These are phyloP conservation scores for Trypanosoma vivax DNA, from an alignment of 208 protist genomes.

Conservation along the genomic window DNA sequence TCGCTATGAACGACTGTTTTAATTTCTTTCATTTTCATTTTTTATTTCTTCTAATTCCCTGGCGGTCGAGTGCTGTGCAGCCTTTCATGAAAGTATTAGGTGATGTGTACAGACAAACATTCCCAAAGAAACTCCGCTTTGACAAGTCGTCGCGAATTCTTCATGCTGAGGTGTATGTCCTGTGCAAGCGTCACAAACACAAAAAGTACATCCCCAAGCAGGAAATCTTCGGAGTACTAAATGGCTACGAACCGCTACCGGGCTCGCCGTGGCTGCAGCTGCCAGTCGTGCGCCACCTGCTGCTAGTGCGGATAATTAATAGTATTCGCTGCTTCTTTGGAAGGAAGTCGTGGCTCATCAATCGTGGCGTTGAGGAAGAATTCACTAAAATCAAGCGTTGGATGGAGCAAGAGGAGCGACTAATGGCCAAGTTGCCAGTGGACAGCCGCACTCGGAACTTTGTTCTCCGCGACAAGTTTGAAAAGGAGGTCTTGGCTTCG, in stretches of 20 bases:
- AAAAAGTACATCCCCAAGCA: slow-evolving; percentile 71
- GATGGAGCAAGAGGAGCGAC: slow-evolving; percentile 30
- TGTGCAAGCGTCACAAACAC: slow-evolving; percentile 55
- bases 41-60: not conserved
- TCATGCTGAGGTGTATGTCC: slow-evolving; percentile 61
- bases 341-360: slow-evolving; percentile 68
- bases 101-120: slow-evolving; percentile 64
- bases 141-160: slow-evolving; percentile 74
- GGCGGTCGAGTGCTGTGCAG: not conserved
- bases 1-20: not conserved
- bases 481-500: slow-evolving; percentile 54
- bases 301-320: slow-evolving; percentile 68
- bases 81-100: slow-evolving; percentile 44
- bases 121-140: slow-evolving; percentile 76
- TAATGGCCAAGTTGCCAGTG: not conserved
- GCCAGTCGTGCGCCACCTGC: slow-evolving; percentile 71
- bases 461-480: slow-evolving; percentile 72
- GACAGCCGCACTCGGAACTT: slow-evolving; percentile 19
- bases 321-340: slow-evolving; percentile 36
- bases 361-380: slow-evolving; percentile 60
- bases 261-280: slow-evolving; percentile 61
- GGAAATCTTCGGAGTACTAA: slow-evolving; percentile 52
- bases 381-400: slow-evolving; percentile 48
- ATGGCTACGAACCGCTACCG: slow-evolving; percentile 48
- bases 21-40: slow-evolving; percentile 2